These are phyloP conservation scores for Boletellus ananas DNA, from an alignment of 768 basidiomycete species.

Conservation along the genomic window DNA sequence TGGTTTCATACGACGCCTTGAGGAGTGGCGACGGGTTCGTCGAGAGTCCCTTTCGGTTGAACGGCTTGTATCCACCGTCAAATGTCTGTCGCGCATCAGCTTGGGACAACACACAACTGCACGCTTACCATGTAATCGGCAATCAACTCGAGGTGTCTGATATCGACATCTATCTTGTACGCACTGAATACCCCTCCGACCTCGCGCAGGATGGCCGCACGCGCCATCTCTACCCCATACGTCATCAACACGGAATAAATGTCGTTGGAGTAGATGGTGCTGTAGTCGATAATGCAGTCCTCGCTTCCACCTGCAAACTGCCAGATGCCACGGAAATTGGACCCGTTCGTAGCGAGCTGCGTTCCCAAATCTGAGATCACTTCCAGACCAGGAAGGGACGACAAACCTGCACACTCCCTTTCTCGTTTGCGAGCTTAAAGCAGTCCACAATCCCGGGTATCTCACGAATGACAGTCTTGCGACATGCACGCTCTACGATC, in stretches of 20 bases:
- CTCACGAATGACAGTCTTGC: slow-evolving; percentile 81
- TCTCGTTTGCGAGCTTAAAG: slow-evolving; percentile 57
- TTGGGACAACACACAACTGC: not conserved
- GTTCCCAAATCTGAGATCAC: not conserved
- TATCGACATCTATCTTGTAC: slow-evolving; percentile 94
- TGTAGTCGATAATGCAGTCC: slow-evolving; percentile 65
- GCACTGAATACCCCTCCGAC: slow-evolving; percentile 89
- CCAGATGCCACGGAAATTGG: slow-evolving; percentile 91
- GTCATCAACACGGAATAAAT: slow-evolving; percentile 87
- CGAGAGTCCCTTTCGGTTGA: slow-evolving; percentile 94
- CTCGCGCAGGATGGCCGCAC: slow-evolving; percentile 85
- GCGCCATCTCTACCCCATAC: slow-evolving; percentile 97
- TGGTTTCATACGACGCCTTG: slow-evolving; percentile 98
- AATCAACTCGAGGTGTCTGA: slow-evolving; percentile 91
- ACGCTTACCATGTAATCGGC: slow-evolving; percentile 95
- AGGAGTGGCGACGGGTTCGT: slow-evolving; percentile 92
- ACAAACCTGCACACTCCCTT: slow-evolving; percentile 47
- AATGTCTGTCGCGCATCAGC: slow-evolving; percentile 64
- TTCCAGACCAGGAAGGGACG: not conserved
- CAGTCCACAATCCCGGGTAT: slow-evolving; percentile 87
- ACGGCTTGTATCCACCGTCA: slow-evolving; percentile 96
- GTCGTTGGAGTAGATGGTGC: slow-evolving; percentile 90
- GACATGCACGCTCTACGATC: slow-evolving; percentile 84
- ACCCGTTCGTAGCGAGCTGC: slow-evolving; percentile 86
- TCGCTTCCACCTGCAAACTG: slow-evolving; percentile 51